Evolutionary conservation across 345 rosid genomes (phyloP).

Genomic region (Populus ilicifolia): DNA sequence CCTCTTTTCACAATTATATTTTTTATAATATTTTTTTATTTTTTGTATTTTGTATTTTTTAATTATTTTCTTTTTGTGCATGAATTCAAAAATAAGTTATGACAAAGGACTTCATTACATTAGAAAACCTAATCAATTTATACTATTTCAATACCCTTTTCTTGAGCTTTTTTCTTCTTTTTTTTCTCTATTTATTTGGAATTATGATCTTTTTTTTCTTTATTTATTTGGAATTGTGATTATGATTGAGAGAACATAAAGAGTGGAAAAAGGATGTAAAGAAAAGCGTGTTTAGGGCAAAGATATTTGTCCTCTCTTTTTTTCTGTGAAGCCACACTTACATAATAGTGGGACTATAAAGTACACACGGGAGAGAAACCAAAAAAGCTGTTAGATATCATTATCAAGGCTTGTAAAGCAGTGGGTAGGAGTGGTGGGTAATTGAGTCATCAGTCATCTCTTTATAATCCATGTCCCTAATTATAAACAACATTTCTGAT

Average conservation of each 20-base stretch:
- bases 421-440: slow-evolving; percentile 22
- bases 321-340: slow-evolving; percentile 17
- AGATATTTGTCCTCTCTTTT: slow-evolving; percentile 21
- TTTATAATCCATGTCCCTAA: slow-evolving; percentile 28
- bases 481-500: slow-evolving; percentile 27
- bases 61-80: no score
- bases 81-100: no score
- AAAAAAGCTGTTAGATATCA: slow-evolving; percentile 39
- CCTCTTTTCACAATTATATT: no score
- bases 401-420: slow-evolving; percentile 36
- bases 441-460: slow-evolving; percentile 23
- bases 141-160: background rate
- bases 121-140: background rate
- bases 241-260: slow-evolving; percentile 5
- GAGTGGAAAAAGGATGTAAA: slow-evolving; percentile 7
- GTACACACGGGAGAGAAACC: slow-evolving; percentile 12
- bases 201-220: background rate
- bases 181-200: background rate
- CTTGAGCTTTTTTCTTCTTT: background rate
- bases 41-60: no score
- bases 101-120: background rate
- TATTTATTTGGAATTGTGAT: background rate
- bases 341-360: slow-evolving; percentile 37
- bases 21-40: no score
- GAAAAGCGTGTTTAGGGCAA: background rate